Base-by-base conservation (phyloP, 192 early-diverging fungal genomes). In the Backusella westeae region DNA sequence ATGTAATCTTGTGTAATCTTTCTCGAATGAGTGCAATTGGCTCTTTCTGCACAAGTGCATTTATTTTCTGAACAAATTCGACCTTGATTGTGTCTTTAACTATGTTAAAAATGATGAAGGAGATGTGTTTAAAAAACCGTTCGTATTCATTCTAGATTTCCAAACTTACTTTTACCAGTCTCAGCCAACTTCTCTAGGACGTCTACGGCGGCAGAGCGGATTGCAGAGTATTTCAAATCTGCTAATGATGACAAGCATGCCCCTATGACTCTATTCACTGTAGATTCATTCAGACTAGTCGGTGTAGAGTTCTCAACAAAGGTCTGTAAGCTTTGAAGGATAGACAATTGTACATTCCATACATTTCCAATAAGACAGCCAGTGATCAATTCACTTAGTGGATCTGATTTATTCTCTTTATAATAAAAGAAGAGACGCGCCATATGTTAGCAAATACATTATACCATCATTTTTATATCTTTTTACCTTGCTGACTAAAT, bases 321-420 rank as follows among this genome's bases (percentile, higher is more conserved):
- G 17, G 78, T 84, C 0, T 87, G 78, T 9, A 96, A 63, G 7
- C 89, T 86, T 23, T 94, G 92, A 39, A 97, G 80, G 17, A 94
- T 86, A 9, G 90, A 89, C 2, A 93, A 77, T 6, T 91, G 86
- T 4, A 94, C 90, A 78, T 96, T 97, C 96, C 96, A 98, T 23
- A 95, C 88, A 41, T 94, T 90, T 1, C 85, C 88, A 6, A 87
- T 81, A 1, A 94, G 82, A 19, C 87, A 82, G 9, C 79, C 78
- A 0, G 86, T 81, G 39, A 95, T 75, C 7, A 85, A 74, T 3
- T 67, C 19, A 14, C 81, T 79, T 42, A 93, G 75, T 23, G 77
- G 74, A 15, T 74, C 77, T 7, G 83, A 86, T 32, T 39, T 21
- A 10, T 6, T 19, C 29, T 56, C 66, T 78, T 41, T 15, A 14